A percentile compares a stretch with the other conserved stretches of the same genome.
These are phyloP conservation scores for Aureobasidium sp. DNA, from an alignment of 2,329 filamentous ascomycete genomes.

Conservation along the genomic window DNA sequence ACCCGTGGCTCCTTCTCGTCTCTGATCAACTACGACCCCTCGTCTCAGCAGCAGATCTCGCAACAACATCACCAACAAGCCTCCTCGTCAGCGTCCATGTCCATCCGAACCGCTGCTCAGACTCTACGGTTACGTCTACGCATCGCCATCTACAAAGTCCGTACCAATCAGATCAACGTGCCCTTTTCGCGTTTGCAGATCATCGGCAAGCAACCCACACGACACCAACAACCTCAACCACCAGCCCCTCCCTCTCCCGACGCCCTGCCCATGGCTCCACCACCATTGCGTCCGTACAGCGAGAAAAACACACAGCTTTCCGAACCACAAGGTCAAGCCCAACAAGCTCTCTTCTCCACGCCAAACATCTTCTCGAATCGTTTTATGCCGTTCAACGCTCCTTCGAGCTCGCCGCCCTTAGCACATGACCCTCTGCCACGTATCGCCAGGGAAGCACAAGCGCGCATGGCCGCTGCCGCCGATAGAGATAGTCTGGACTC, in stretches of 20 bases:
- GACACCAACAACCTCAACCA: background rate
- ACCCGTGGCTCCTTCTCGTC: constrained; percentile 39
- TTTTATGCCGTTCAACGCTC: constrained; percentile 10
- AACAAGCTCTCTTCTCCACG: constrained; percentile 6
- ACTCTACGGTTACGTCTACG: constrained; percentile 61
- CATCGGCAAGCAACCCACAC: constrained; percentile 13
- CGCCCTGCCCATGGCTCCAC: constrained; percentile 9
- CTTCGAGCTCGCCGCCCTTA: constrained; percentile 9
- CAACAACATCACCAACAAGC: background rate
- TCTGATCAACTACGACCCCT: constrained; percentile 41
- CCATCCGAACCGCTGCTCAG: constrained; percentile 44
- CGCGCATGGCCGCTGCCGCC: constrained; percentile 4
- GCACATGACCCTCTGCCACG: constrained; percentile 4
- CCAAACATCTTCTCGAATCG: constrained; percentile 14
- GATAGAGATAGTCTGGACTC: constrained; percentile 13
- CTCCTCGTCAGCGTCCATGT: background rate
- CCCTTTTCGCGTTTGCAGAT: constrained; percentile 52
- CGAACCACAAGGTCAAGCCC: background rate
- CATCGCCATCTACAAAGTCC: constrained; percentile 67
- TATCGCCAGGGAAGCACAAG: constrained; percentile 8
- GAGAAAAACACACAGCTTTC: background rate
- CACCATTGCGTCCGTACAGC: background rate
- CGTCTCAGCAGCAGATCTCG: constrained; percentile 29
- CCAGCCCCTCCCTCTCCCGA: constrained; percentile 1
- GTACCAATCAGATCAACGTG: constrained; percentile 61